Percentiles rank a stretch among this genome's conserved stretches.
phyloP scores from a whole-genome alignment of 2,329 filamentous ascomycete genomes.

The Microsporum audouinii region DNA sequence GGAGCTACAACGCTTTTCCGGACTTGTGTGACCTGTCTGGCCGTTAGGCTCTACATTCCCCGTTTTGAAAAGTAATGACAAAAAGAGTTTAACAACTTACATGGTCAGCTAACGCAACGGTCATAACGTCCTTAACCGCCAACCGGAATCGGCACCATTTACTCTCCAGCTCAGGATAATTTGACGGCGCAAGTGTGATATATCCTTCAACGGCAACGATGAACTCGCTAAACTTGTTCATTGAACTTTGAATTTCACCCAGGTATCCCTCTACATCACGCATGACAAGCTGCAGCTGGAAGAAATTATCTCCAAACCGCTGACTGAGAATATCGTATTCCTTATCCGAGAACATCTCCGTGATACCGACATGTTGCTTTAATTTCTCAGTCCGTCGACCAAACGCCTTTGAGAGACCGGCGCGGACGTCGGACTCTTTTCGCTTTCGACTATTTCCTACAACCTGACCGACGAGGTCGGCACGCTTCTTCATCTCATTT shows the following conservation, averaged over 20 bases:
- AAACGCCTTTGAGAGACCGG: slow-evolving; percentile 79
- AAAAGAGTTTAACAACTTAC: slow-evolving; percentile 35
- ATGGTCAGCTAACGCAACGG: slow-evolving; percentile 72
- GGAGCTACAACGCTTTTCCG: slow-evolving; percentile 76
- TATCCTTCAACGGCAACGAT: slow-evolving; percentile 72
- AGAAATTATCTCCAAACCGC: slow-evolving; percentile 82
- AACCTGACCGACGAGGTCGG: slow-evolving; percentile 82
- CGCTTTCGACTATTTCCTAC: slow-evolving; percentile 62
- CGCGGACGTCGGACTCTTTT: slow-evolving; percentile 77
- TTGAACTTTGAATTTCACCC: slow-evolving; percentile 65
- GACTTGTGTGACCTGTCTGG: slow-evolving; percentile 48
- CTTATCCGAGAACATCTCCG: slow-evolving; percentile 62
- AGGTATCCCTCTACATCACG: slow-evolving; percentile 91
- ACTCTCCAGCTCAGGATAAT: slow-evolving; percentile 74
- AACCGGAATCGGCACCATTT: slow-evolving; percentile 90
- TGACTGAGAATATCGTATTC: slow-evolving; percentile 72
- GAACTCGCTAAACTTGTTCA: slow-evolving; percentile 70
- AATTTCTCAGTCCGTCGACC: slow-evolving; percentile 79
- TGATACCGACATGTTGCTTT: slow-evolving; percentile 56
- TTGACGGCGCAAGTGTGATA: slow-evolving; percentile 57
- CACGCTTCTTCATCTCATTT: slow-evolving; percentile 91
- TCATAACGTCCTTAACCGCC: slow-evolving; percentile 74
- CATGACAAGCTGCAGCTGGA: slow-evolving; percentile 82
- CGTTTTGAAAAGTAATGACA: background rate
- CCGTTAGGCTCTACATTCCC: slow-evolving; percentile 3